A percentile compares a stretch with the other conserved stretches of the same genome.
Conservation (phyloP, 805 yeast genomes). For the Lachancea dasiensis region DNA sequence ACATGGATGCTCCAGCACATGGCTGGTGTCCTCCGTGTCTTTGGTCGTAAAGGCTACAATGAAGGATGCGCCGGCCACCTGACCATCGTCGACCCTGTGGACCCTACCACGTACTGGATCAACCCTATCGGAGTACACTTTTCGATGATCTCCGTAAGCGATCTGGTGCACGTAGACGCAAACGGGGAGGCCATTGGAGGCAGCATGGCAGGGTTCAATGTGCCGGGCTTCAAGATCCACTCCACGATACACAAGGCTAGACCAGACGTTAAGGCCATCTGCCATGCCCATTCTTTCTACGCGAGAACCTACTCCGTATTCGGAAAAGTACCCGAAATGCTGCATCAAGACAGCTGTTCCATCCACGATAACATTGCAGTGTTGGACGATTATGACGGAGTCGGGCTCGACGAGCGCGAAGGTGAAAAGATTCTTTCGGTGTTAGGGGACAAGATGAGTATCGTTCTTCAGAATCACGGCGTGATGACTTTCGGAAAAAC, state of each 20-base stretch:
- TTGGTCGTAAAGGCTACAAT: constrained; percentile 64
- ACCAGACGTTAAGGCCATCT: constrained; percentile 67
- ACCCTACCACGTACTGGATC: constrained; percentile 74
- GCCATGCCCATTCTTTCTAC: constrained; percentile 60
- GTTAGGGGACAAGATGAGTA: constrained; percentile 47
- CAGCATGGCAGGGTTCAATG: constrained; percentile 49
- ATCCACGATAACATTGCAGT: constrained; percentile 64
- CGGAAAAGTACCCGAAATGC: constrained; percentile 66
- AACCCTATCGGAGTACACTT: constrained; percentile 76
- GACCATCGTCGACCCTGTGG: constrained; percentile 72
- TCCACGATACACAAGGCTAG: constrained; percentile 61
- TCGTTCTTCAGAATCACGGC: constrained; percentile 69
- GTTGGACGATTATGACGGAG: constrained; percentile 69
- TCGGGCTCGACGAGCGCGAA: constrained; percentile 61
- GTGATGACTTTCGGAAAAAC: constrained; percentile 63
- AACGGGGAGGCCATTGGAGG: constrained; percentile 58
- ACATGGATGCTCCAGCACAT: constrained; percentile 45
- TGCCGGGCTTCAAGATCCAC: constrained; percentile 68
- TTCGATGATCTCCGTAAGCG: constrained; percentile 48
- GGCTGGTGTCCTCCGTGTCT: constrained; percentile 78
- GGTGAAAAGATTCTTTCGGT: constrained; percentile 57
- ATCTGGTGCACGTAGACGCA: constrained; percentile 57
- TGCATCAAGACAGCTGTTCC: constrained; percentile 70
- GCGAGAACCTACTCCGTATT: constrained; percentile 64
- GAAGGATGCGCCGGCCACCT: constrained; percentile 83